Evolutionary conservation across 257 asterid species (phyloP).

Genomic region (Euphrasia confusa): DNA sequence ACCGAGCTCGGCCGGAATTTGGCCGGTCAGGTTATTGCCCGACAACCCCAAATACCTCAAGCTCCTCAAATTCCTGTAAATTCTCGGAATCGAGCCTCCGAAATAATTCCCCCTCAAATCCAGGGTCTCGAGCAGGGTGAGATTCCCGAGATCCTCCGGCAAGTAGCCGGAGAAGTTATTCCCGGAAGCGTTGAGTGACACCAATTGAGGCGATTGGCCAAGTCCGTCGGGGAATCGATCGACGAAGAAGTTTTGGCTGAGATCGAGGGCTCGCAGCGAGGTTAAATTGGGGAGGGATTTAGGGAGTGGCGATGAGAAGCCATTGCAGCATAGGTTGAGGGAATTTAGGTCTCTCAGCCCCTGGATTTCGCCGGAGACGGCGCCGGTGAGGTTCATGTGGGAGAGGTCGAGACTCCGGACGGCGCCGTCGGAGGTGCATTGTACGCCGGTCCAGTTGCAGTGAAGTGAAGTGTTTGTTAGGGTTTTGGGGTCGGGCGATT

Average conservation of each 20-base stretch:
- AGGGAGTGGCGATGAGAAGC: conserved; percentile 60
- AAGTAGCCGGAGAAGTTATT: conserved; percentile 58
- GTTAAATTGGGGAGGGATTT: conserved; percentile 44
- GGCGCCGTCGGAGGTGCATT: conserved; percentile 48
- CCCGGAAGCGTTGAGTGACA: conserved; percentile 51
- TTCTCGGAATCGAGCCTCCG: conserved; percentile 51
- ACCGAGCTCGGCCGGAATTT: conserved; percentile 53
- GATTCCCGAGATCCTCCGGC: conserved; percentile 56
- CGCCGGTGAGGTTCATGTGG: conserved; percentile 59
- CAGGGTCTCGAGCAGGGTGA: conserved; percentile 43
- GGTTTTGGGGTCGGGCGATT: conserved; percentile 24
- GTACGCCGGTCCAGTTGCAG: conserved; percentile 63
- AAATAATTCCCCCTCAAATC: conserved; percentile 69
- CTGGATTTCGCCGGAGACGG: conserved; percentile 41
- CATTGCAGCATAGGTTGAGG: conserved; percentile 52
- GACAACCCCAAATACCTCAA: conserved; percentile 66
- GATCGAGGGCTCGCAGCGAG: conserved; percentile 44
- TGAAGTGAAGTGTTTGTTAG: conserved; percentile 29
- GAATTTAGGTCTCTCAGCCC: conserved; percentile 28
- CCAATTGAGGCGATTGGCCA: conserved; percentile 35
- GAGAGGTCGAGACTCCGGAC: conserved; percentile 51
- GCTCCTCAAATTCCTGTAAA: conserved; percentile 45
- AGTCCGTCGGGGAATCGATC: conserved; percentile 43
- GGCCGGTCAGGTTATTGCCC: conserved; percentile 57
- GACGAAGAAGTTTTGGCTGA: conserved; percentile 55